phyloP scores from a whole-genome alignment of 192 early-diverging fungal genomes.

The Podila minutissima region DNA sequence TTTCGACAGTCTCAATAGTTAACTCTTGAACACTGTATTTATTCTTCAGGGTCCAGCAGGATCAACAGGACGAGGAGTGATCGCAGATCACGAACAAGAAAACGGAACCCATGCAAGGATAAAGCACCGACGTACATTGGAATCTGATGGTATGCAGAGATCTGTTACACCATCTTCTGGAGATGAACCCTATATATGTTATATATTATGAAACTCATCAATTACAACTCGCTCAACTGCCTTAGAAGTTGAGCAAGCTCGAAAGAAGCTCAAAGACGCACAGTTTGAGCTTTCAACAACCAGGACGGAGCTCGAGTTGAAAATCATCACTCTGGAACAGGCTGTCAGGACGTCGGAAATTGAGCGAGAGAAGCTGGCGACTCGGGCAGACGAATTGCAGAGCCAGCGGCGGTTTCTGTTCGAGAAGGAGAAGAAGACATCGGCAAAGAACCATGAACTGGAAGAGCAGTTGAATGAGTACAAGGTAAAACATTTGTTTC shows the following conservation, averaged over 20 bases:
- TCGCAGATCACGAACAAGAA: background rate
- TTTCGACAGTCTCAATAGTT: too few relatives aligned
- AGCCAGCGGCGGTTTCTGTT: conserved; percentile 66
- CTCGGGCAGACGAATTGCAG: conserved; percentile 65
- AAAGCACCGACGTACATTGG: background rate
- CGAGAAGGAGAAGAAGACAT: conserved; percentile 60
- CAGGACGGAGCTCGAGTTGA: conserved; percentile 38
- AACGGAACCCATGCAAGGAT: background rate
- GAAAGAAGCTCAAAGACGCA: conserved; percentile 36
- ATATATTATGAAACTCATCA: background rate
- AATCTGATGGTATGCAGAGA: background rate
- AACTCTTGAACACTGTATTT: background rate
- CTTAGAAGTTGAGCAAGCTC: conserved; percentile 30
- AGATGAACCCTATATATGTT: too few relatives aligned
- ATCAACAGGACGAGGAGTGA: background rate
- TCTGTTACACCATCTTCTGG: too few relatives aligned
- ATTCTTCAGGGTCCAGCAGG: background rate
- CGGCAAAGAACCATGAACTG: conserved; percentile 13
- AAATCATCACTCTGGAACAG: conserved; percentile 35
- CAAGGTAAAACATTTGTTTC: conserved; percentile 12
- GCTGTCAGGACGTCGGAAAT: conserved; percentile 24
- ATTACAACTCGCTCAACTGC: too few relatives aligned
- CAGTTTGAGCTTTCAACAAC: conserved; percentile 43
- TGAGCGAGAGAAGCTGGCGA: conserved; percentile 41
- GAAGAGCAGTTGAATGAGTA: conserved; percentile 19